These are phyloP conservation scores for Quercus engelmannii DNA, from an alignment of 306 rosid genomes.

Conservation along the genomic window DNA sequence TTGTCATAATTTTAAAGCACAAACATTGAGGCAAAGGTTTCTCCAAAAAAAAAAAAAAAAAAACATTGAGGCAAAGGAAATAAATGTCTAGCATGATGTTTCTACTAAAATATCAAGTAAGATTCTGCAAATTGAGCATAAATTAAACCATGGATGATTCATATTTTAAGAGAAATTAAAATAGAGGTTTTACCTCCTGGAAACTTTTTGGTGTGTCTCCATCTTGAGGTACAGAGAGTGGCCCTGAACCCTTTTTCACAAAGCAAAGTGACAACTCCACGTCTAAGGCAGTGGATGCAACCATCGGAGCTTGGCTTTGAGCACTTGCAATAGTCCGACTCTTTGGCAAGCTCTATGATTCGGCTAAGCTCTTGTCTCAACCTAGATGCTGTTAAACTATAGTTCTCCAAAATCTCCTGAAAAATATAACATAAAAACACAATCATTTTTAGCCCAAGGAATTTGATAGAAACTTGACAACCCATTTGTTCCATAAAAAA, in stretches of 20 bases:
- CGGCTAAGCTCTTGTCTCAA: conserved; percentile 38
- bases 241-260: conserved; percentile 45
- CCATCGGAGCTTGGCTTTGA: conserved; percentile 18
- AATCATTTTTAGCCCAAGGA: neutral
- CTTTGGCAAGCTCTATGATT: conserved; percentile 33
- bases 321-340: conserved; percentile 35
- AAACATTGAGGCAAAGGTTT: too few species aligned
- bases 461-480: neutral
- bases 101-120: too few species aligned
- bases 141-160: neutral
- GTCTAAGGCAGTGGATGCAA: conserved; percentile 50
- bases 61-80: too few species aligned
- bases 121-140: neutral
- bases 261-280: conserved; percentile 35
- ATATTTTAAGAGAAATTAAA: neutral
- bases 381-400: conserved; percentile 28
- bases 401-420: conserved; percentile 59
- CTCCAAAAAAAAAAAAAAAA: too few species aligned
- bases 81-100: too few species aligned
- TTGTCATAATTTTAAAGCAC: too few species aligned
- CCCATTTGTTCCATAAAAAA: neutral
- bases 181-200: conserved; percentile 42
- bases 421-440: neutral
- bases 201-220: conserved; percentile 42
- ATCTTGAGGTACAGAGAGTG: conserved; percentile 45